A percentile compares a stretch with the other conserved stretches of the same genome.
Evolutionary conservation across 2,329 filamentous ascomycete genomes (phyloP).

Genomic region (Epichloe elymi): DNA sequence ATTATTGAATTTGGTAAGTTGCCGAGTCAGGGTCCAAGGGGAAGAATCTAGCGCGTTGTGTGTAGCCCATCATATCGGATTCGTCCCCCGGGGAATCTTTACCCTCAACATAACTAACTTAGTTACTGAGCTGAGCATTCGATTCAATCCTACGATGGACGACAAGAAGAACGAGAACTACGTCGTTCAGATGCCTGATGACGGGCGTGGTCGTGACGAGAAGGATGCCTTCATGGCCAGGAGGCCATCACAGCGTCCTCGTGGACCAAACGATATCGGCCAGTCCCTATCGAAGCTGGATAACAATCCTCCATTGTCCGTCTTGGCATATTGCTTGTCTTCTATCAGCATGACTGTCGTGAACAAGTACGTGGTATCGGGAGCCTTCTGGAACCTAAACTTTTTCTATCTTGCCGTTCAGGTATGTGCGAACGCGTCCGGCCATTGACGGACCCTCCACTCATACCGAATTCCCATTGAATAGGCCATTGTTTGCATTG

Average conservation of each 20-base stretch:
- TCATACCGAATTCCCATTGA: constrained; percentile 7
- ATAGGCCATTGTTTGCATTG: constrained; percentile 79
- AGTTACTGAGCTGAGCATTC: too few species aligned
- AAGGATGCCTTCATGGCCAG: constrained; percentile 35
- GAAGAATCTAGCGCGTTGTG: too few species aligned
- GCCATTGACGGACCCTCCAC: neutral
- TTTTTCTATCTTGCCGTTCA: constrained; percentile 90
- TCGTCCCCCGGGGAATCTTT: neutral
- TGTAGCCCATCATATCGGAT: too few species aligned
- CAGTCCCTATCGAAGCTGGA: constrained; percentile 36
- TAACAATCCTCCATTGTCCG: constrained; percentile 67
- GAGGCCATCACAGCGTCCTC: constrained; percentile 7
- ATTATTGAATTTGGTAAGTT: too few species aligned
- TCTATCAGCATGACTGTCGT: constrained; percentile 99
- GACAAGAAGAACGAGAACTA: constrained; percentile 86
- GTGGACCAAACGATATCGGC: neutral
- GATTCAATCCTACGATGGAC: constrained; percentile 41
- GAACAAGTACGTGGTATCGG: constrained; percentile 96
- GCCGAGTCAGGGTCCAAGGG: too few species aligned
- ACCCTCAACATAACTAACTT: too few species aligned
- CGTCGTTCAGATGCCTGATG: constrained; percentile 55
- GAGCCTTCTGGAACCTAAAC: constrained; percentile 84
- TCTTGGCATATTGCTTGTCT: constrained; percentile 81
- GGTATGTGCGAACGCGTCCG: constrained; percentile 40
- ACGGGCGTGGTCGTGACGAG: constrained; percentile 34